Conservation (phyloP, 345 rosid genomes). For the Abelmoschus esculentus region DNA sequence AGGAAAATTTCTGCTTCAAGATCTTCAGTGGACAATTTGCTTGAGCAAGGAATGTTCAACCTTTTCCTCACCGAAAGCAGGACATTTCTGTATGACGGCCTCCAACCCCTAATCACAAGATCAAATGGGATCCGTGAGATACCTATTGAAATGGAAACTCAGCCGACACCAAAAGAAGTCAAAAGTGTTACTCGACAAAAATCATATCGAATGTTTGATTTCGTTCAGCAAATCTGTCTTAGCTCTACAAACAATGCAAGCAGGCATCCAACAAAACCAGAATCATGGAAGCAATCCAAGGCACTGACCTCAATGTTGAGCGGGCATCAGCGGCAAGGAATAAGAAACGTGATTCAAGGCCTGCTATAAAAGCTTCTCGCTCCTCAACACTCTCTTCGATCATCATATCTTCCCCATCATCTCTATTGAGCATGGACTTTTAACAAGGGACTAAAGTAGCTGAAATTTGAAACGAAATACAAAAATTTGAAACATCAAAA, state of each 20-base stretch:
- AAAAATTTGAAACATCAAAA: no score
- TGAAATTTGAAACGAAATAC: constrained; percentile 25
- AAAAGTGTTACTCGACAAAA: not conserved
- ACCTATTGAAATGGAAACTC: constrained; percentile 3
- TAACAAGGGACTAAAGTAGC: constrained; percentile 85
- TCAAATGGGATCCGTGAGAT: constrained; percentile 2
- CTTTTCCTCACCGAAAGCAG: constrained; percentile 70
- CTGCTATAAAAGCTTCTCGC: constrained; percentile 51
- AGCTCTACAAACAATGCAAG: not conserved
- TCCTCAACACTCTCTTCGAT: constrained; percentile 57
- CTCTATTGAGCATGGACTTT: constrained; percentile 56
- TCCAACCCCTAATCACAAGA: constrained; percentile 63
- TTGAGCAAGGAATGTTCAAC: constrained; percentile 69
- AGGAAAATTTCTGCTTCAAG: constrained; percentile 85
- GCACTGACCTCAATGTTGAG: constrained; percentile 60
- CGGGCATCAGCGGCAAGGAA: constrained; percentile 96
- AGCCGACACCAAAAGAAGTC: not conserved
- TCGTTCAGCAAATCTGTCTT: not conserved
- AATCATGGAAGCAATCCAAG: not conserved
- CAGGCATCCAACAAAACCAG: not conserved
- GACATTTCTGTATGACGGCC: constrained; percentile 72
- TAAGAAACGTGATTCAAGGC: constrained; percentile 78
- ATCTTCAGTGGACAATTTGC: constrained; percentile 68
- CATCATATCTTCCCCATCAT: constrained; percentile 49
- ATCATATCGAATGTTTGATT: not conserved